Base-by-base conservation (phyloP, 768 basidiomycete genomes). In the Hortiboletus flavorubellus region DNA sequence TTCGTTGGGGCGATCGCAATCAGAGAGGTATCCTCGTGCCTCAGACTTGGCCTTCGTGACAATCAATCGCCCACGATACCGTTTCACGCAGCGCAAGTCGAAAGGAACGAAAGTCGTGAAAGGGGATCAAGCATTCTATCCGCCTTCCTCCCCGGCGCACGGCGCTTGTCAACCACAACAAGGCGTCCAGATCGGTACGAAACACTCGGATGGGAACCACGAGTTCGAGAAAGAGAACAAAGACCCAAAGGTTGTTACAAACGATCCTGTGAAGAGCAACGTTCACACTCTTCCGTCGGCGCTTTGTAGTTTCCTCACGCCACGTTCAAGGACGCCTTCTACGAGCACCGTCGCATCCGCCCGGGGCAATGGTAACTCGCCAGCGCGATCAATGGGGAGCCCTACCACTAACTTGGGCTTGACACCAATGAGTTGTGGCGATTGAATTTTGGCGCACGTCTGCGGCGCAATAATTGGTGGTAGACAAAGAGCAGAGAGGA, bases 31-130 rank as follows among this genome's bases (percentile, higher is more conserved):
- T 21, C 58, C 67, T 15, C 59, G 54, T 21, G 21, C 59, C n/a
- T 35, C 53, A 2, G 66, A 69, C 44, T 23, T 65, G 51, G 38
- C 46, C 7, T 67, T 65, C 21, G 61, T 68, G 41, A 68, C 67
- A 0, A 49, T 65, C 38, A 35, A 59, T 26, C 55, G 64, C 18
- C 61, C 68, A 8, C 55, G 53, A 40, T 67, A 65, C 33, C 65
- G 53, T 5, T 64, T 64, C 35, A 8, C 49, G 15, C 52, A 46
- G 44, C 52, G 59, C 11, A 61, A 56, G 38, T 47, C 53, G 12
- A 64, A 62, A 16, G 56, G 14, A 15, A 26, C 14, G 37, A 45
- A 48, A 39, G 37, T 9, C 4, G 11, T 14, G 45, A 46, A 57
- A 46, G 55, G 4, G 4, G 31, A 43, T 8, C 40, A 41, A 16